These are phyloP conservation scores for Zhuliangozyma blackwelliae DNA, from an alignment of 1,139 yeast species.

Conservation along the genomic window DNA sequence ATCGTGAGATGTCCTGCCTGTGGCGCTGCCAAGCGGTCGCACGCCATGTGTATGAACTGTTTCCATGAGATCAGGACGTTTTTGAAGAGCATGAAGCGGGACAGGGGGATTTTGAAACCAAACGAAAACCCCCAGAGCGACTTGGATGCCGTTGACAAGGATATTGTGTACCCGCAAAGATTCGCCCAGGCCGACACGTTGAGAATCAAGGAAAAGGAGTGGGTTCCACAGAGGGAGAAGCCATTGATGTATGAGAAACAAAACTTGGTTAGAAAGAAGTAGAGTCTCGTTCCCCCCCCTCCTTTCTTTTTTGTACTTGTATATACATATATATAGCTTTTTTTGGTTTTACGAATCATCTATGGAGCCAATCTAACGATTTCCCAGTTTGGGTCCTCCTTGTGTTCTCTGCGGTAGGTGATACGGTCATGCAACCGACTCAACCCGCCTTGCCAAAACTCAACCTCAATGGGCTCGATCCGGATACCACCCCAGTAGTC, in stretches of 20 bases:
- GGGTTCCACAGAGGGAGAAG: conserved; percentile 53
- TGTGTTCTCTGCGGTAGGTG: conserved; percentile 56
- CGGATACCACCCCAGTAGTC: conserved; percentile 95
- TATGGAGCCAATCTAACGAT: conserved; percentile 73
- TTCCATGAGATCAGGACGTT: conserved; percentile 72
- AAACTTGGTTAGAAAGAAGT: conserved; percentile 19
- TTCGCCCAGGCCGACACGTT: conserved; percentile 41
- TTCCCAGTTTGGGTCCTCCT: conserved; percentile 52
- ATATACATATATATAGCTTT: too few relatives aligned
- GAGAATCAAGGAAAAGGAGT: conserved; percentile 51
- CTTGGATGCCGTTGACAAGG: conserved; percentile 59
- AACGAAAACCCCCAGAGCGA: conserved; percentile 36
- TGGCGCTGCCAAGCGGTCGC: conserved; percentile 87
- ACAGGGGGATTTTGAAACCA: conserved; percentile 20
- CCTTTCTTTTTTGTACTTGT: not conserved
- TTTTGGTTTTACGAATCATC: conserved; percentile 3
- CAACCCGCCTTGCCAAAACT: conserved; percentile 95
- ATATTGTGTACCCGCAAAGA: conserved; percentile 75
- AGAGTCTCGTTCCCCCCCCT: conserved; percentile 1
- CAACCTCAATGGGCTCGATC: conserved; percentile 82
- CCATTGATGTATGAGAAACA: conserved; percentile 25
- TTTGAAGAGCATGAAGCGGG: conserved; percentile 55
- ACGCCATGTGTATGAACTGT: conserved; percentile 90
- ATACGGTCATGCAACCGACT: conserved; percentile 89
- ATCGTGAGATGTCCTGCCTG: conserved; percentile 92